Base-by-base conservation (phyloP, 352 stramenopile genomes). In the Globisporangium camurandrum region DNA sequence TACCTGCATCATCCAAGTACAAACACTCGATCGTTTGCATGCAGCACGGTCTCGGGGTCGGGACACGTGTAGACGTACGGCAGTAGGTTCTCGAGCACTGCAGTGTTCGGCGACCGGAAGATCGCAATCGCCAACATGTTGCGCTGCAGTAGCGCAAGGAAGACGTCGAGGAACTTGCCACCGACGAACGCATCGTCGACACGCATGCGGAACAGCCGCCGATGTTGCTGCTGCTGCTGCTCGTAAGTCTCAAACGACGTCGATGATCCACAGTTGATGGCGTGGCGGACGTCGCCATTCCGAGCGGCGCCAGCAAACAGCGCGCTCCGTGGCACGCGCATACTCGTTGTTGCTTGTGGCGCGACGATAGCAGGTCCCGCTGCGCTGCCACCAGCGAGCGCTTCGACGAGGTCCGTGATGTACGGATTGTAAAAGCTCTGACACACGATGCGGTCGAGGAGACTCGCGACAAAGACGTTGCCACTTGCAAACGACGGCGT, bases 351-450 rank as follows among this genome's bases (percentile, higher is more conserved):
- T n/a, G n/a, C n/a, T n/a, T n/a, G n/a, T n/a, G n/a, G 7, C 1
- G 33, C 17, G 7, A 36, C 30, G 5, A 39, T 17, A 6, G 11
- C 5, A 39, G 28, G 51, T 24, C 14, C 17, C 6, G 12, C 19
- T 37, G 37, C 40, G 16, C 59, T 75, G 27, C 69, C 67, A 31
- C 62, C 67, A 38, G 71, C 70, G 14, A 89, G 55, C 3, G 70
- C 60, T 43, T 75, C 58, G 19, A 87, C 57, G 7, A 87, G 54
- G 26, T 87, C 74, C 4, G 68, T 81, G 27, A 87, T 81, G 52
- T 87, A 89, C 11, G 78, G 78, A 22, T 89, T 89, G 58, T 81
- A 89, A 42, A 89, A 89, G n/a, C 71, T 67, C 42, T 89, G 78
- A 38, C 75, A 89, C 11, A 86, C 51, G 41, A 86, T 71, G 19